Evolutionary conservation across 2,329 filamentous ascomycete genomes (phyloP).

Genomic region (Microsporum canis): DNA sequence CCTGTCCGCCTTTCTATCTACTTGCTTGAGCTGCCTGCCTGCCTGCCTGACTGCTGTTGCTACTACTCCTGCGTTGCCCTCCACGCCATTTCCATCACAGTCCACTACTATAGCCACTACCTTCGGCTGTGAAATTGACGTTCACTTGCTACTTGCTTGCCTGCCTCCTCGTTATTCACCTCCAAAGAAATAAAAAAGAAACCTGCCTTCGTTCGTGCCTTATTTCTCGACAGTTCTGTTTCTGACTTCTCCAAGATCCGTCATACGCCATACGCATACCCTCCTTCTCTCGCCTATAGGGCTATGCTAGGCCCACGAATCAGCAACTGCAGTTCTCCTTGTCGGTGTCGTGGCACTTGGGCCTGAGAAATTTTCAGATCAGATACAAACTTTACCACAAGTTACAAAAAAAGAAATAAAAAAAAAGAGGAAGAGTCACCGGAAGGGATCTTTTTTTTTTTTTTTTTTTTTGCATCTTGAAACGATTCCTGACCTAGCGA

Average conservation of each 20-base stretch:
- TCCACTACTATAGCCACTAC: not conserved
- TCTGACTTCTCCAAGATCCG: slow-evolving; percentile 2
- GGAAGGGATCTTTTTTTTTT: not conserved
- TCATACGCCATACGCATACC: not conserved
- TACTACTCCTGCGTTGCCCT: not conserved
- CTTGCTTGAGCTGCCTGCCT: not conserved
- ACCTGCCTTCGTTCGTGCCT: not conserved
- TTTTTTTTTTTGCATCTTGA: not conserved
- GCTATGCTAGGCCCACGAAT: slow-evolving; percentile 13
- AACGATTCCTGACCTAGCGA: not conserved
- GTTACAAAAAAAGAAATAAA: slow-evolving; percentile 2
- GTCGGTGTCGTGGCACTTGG: slow-evolving; percentile 9
- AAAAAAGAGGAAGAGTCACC: not conserved
- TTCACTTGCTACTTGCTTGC: not conserved
- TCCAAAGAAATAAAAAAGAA: not conserved
- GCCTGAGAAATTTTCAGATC: slow-evolving; percentile 2
- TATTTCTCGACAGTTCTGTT: slow-evolving; percentile 2
- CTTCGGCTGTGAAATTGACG: not conserved
- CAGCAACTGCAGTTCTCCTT: slow-evolving; percentile 5
- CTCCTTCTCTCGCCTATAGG: slow-evolving; percentile 2
- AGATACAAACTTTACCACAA: slow-evolving; percentile 4
- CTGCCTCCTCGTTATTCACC: not conserved
- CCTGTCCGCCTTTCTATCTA: not conserved
- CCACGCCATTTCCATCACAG: not conserved
- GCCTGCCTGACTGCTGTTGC: not conserved